Evolutionary conservation across 2,329 filamentous ascomycete genomes (phyloP).

Genomic region (Aschersonia sp.): DNA sequence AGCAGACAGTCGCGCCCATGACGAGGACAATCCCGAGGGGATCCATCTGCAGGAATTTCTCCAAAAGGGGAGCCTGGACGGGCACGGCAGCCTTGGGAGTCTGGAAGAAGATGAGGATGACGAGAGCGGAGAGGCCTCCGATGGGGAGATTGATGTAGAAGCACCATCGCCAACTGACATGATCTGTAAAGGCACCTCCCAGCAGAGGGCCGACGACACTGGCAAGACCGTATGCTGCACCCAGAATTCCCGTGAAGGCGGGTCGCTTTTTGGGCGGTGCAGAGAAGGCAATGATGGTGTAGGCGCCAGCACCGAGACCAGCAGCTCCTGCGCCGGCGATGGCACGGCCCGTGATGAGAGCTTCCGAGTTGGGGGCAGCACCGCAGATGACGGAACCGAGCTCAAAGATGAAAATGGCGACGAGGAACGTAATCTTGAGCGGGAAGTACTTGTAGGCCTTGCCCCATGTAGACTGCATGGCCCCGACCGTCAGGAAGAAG

Average conservation of each 20-base stretch:
- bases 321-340: slow-evolving; percentile 29
- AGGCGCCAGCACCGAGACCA: slow-evolving; percentile 31
- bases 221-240: slow-evolving; percentile 20
- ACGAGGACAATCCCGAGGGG: slow-evolving; percentile 27
- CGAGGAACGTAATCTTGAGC: slow-evolving; percentile 33
- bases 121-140: slow-evolving; percentile 17
- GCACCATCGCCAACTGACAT: slow-evolving; percentile 23
- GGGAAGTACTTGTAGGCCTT: slow-evolving; percentile 38
- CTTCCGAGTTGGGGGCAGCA: slow-evolving; percentile 27
- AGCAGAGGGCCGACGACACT: slow-evolving; percentile 21
- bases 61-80: slow-evolving; percentile 18
- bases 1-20: slow-evolving; percentile 26
- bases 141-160: slow-evolving; percentile 26
- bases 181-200: slow-evolving; percentile 21
- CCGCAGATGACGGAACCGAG: slow-evolving; percentile 36
- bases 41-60: slow-evolving; percentile 35
- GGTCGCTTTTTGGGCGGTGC: slow-evolving; percentile 20
- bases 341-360: slow-evolving; percentile 35
- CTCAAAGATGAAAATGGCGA: slow-evolving; percentile 36
- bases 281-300: slow-evolving; percentile 34
- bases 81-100: slow-evolving; percentile 24
- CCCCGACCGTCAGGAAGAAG: slow-evolving; percentile 34
- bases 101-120: slow-evolving; percentile 26
- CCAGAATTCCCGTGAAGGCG: slow-evolving; percentile 22
- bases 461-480: slow-evolving; percentile 30